phyloP scores from a whole-genome alignment of 1,284 basidiomycete species.

The Cutaneotrichosporon arboriforme region DNA sequence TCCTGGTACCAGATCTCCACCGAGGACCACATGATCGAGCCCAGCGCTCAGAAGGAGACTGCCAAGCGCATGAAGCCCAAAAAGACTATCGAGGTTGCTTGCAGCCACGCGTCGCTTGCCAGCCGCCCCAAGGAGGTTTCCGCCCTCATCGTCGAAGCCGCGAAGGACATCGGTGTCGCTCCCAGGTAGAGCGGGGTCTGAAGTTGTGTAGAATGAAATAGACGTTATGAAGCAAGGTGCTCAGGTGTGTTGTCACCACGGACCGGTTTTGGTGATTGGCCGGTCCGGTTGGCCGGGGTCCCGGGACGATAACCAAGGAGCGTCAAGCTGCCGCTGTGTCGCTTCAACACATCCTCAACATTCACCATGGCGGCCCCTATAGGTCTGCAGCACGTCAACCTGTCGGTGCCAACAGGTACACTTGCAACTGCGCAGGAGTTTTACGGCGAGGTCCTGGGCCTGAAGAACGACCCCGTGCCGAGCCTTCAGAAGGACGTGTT shows the following conservation, averaged over 20 bases:
- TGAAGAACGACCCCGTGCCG: slow-evolving; percentile 38
- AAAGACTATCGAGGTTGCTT: slow-evolving; percentile 1
- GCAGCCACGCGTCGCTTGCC: not conserved
- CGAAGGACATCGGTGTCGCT: not conserved
- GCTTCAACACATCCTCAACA: too few species aligned
- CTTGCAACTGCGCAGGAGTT: slow-evolving; percentile 42
- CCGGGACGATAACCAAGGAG: too few species aligned
- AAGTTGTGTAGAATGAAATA: too few species aligned
- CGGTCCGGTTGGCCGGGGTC: too few species aligned
- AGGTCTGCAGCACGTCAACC: slow-evolving; percentile 43
- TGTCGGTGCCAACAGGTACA: slow-evolving; percentile 36
- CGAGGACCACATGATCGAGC: slow-evolving; percentile 1
- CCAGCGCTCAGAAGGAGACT: not conserved
- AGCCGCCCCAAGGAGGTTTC: slow-evolving; percentile 1
- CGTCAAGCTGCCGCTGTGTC: too few species aligned
- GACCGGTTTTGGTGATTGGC: too few species aligned
- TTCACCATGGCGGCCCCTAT: slow-evolving; percentile 17
- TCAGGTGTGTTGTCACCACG: too few species aligned
- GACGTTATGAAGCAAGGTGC: too few species aligned
- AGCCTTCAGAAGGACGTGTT: slow-evolving; percentile 30
- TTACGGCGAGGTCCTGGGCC: slow-evolving; percentile 40
- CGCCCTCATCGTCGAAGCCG: slow-evolving; percentile 1
- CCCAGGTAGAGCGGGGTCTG: too few species aligned
- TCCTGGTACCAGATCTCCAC: slow-evolving; percentile 1
- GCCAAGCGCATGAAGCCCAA: slow-evolving; percentile 1